Conservation (phyloP, 2,329 filamentous ascomycete genomes). For the Fonsecaea pedrosoi region DNA sequence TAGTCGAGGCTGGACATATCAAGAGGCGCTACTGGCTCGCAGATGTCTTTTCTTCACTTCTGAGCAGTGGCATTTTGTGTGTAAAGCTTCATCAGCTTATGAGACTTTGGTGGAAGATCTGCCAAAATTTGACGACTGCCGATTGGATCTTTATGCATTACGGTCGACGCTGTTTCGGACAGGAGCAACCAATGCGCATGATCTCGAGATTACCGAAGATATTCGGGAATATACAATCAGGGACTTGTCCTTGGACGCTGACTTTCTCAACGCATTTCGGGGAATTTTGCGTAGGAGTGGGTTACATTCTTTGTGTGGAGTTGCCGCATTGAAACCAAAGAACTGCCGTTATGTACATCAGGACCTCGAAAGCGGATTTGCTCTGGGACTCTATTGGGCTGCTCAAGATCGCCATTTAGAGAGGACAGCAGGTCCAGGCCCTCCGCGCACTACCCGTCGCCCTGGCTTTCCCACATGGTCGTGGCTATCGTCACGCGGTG, state of each 20-base stretch:
- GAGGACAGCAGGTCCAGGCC: slow-evolving; percentile 2
- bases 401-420: slow-evolving; percentile 7
- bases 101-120: slow-evolving; percentile 8
- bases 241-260: slow-evolving; percentile 5
- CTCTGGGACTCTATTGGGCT: slow-evolving; percentile 6
- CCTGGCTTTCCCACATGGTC: slow-evolving; percentile 12
- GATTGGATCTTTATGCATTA: slow-evolving; percentile 8
- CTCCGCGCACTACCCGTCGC: slow-evolving; percentile 10
- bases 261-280: slow-evolving; percentile 20
- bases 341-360: not conserved
- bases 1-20: slow-evolving; percentile 24
- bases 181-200: slow-evolving; percentile 7
- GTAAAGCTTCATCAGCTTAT: slow-evolving; percentile 7
- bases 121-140: not conserved
- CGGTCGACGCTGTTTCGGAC: slow-evolving; percentile 10
- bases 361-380: slow-evolving; percentile 10
- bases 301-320: slow-evolving; percentile 3
- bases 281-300: slow-evolving; percentile 8
- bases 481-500: slow-evolving; percentile 16
- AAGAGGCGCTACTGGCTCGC: slow-evolving; percentile 13
- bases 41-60: slow-evolving; percentile 26
- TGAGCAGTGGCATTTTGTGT: slow-evolving; percentile 21
- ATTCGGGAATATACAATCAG: slow-evolving; percentile 20
- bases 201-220: slow-evolving; percentile 16
- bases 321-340: not conserved